Evolutionary conservation across 805 yeast species (phyloP).

Genomic region (Ogataea neopini): DNA sequence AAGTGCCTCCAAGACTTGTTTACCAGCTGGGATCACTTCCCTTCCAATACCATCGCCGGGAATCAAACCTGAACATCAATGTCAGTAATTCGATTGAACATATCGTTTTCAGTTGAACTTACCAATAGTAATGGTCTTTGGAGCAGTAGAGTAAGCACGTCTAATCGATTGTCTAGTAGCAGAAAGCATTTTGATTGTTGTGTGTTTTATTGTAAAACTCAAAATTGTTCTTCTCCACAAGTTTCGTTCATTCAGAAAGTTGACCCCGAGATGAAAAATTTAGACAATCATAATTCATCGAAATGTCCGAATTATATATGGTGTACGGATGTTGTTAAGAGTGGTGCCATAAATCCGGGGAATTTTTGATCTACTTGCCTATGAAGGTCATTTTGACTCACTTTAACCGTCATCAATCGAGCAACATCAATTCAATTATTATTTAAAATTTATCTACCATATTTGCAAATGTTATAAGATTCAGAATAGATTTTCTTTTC

Average conservation of each 20-base stretch:
- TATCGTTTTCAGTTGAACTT: constrained; percentile 10
- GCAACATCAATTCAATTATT: not conserved
- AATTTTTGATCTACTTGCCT: not conserved
- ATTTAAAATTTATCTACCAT: not conserved
- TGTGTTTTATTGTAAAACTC: not conserved
- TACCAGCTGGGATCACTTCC: constrained; percentile 97
- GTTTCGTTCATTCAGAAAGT: not conserved
- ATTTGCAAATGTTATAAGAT: not conserved
- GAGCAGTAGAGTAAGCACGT: constrained; percentile 36
- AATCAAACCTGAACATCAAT: constrained; percentile 47
- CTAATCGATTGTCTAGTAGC: constrained; percentile 28
- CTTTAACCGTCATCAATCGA: too few relatives aligned
- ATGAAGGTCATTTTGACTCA: too few relatives aligned
- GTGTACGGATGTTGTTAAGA: constrained; percentile 3
- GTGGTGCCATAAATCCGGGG: not conserved
- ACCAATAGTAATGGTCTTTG: constrained; percentile 56
- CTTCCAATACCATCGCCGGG: constrained; percentile 99
- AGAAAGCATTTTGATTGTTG: constrained; percentile 19
- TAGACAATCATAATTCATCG: not conserved
- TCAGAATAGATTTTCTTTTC: not conserved
- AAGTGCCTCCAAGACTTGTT: constrained; percentile 78
- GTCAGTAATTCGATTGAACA: constrained; percentile 6
- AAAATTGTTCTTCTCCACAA: not conserved
- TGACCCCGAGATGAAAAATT: constrained; percentile 1
- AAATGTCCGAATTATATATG: constrained; percentile 1